Evolutionary conservation across 2,329 filamentous ascomycete species (phyloP).

Genomic region (Beauveria sp.): DNA sequence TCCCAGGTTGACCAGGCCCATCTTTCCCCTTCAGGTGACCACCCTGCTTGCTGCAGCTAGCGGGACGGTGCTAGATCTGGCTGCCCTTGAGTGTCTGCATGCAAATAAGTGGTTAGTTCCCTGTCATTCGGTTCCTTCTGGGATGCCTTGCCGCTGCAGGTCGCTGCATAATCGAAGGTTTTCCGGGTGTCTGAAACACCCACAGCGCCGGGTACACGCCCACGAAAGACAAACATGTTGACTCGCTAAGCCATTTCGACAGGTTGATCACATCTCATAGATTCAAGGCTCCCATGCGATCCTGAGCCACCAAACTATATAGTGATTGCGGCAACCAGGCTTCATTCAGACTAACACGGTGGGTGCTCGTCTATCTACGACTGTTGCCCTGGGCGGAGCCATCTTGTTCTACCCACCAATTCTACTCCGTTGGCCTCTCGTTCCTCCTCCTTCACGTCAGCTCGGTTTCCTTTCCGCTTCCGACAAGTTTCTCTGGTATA

Average conservation of each 20-base stretch:
- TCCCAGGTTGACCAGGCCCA: background rate
- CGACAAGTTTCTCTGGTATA: background rate
- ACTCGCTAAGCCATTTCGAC: background rate
- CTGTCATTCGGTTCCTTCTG: background rate
- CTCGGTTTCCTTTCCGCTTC: constrained; percentile 1
- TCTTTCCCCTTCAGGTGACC: constrained; percentile 4
- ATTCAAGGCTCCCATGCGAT: background rate
- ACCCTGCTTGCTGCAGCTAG: background rate
- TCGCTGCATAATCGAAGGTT: background rate
- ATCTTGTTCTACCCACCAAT: constrained; percentile 3
- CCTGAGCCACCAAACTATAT: background rate
- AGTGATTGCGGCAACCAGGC: background rate
- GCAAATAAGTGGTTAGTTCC: constrained; percentile 2
- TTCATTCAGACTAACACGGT: background rate
- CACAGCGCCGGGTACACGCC: background rate
- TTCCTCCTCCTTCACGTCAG: constrained; percentile 1
- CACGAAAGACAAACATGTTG: background rate
- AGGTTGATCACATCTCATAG: background rate
- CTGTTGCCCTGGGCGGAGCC: constrained; percentile 8
- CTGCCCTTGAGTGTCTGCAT: background rate
- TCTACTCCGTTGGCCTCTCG: constrained; percentile 1
- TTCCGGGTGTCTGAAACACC: background rate
- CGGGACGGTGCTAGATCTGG: background rate
- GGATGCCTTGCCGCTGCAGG: background rate
- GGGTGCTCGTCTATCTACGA: constrained; percentile 1